Conservation (phyloP, 441 rosid genomes). For the Erodium moschatum region DNA sequence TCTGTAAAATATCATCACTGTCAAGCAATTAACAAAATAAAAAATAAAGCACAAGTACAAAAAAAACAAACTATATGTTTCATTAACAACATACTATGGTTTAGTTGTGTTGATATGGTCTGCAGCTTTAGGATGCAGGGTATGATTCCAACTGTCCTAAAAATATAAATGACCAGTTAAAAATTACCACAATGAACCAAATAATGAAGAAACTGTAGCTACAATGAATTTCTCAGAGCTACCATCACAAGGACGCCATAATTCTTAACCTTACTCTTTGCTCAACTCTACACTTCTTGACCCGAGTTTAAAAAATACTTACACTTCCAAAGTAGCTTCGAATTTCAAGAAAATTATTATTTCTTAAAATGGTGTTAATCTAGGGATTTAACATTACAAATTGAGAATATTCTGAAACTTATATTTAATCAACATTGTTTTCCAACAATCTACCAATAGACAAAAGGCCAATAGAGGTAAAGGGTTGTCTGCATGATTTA, state of each 20-base stretch:
- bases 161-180: slow-evolving; percentile 1
- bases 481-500: too few relatives aligned
- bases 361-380: too few relatives aligned
- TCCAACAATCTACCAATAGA: too few relatives aligned
- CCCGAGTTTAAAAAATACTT: neutral
- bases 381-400: too few relatives aligned
- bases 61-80: too few relatives aligned
- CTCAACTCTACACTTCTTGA: neutral
- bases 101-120: slow-evolving; percentile 79
- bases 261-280: neutral
- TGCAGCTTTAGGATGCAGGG: slow-evolving; percentile 85
- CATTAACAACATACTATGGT: slow-evolving; percentile 81
- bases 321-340: neutral
- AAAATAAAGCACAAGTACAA: too few relatives aligned
- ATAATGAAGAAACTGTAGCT: neutral
- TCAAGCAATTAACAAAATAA: too few relatives aligned
- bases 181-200: neutral
- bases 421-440: too few relatives aligned
- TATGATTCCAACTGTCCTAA: slow-evolving; percentile 87
- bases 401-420: too few relatives aligned
- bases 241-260: neutral
- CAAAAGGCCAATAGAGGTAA: too few relatives aligned
- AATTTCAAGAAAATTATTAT: neutral
- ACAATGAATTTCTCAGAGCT: neutral
- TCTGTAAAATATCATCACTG: too few relatives aligned